Evolutionary conservation across 176 grass and related monocot species (phyloP).

Genomic region (Dactylis glomerata): DNA sequence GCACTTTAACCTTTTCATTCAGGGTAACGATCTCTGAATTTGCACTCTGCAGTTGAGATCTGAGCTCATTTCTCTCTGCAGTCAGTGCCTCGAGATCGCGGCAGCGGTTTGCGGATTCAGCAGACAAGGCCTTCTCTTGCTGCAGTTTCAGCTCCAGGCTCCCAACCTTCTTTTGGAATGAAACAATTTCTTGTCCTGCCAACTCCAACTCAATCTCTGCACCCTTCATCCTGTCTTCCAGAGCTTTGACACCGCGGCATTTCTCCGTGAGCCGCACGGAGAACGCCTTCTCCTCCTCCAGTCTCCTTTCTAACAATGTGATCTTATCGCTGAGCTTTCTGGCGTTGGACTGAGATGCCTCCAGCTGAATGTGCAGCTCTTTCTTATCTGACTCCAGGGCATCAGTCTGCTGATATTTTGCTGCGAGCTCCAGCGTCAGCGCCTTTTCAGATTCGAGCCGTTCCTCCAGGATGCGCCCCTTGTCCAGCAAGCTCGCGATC

Average conservation of each 20-base stretch:
- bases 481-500: conserved; percentile 46
- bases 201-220: conserved; percentile 56
- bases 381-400: conserved; percentile 47
- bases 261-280: conserved; percentile 42
- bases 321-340: conserved; percentile 45
- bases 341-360: conserved; percentile 40
- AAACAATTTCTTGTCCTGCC: conserved; percentile 48
- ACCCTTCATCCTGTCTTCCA: conserved; percentile 51
- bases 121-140: conserved; percentile 47
- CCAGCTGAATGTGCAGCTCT: conserved; percentile 41
- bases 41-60: conserved; percentile 38
- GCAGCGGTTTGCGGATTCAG: conserved; percentile 34
- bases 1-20: conserved; percentile 37
- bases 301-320: conserved; percentile 43
- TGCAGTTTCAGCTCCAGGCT: conserved; percentile 48
- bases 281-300: conserved; percentile 64
- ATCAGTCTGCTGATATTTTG: conserved; percentile 53
- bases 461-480: conserved; percentile 44
- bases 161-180: conserved; percentile 34
- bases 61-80: conserved; percentile 37
- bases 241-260: conserved; percentile 43
- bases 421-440: conserved; percentile 41
- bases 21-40: conserved; percentile 31
- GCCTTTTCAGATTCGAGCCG: conserved; percentile 55
- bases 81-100: conserved; percentile 31